These are phyloP conservation scores for Cladorrhinum sp. DNA, from an alignment of 2,329 filamentous ascomycete species.

Conservation along the genomic window DNA sequence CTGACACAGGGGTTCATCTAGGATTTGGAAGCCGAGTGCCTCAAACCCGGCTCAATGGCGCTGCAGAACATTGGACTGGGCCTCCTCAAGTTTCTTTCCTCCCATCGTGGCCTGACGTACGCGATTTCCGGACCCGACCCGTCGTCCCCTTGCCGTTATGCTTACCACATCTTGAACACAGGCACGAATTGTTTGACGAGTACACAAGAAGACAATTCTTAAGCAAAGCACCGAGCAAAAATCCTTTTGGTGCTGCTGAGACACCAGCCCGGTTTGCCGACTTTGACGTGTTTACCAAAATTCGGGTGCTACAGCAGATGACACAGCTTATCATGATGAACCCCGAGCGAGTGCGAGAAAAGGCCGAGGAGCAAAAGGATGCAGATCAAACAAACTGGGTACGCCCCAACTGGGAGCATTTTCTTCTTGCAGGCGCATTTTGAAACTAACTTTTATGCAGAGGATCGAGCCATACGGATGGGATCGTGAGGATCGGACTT, in stretches of 20 bases:
- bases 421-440: neutral
- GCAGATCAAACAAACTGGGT: slow-evolving; percentile 82
- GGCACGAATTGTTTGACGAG: slow-evolving; percentile 85
- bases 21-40: slow-evolving; percentile 85
- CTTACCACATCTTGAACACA: slow-evolving; percentile 40
- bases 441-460: slow-evolving; percentile 38
- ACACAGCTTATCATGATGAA: slow-evolving; percentile 87
- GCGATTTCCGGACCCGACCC: slow-evolving; percentile 35
- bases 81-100: slow-evolving; percentile 88
- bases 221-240: slow-evolving; percentile 72
- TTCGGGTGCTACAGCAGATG: slow-evolving; percentile 79
- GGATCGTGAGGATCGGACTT: slow-evolving; percentile 81
- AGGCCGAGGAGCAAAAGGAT: slow-evolving; percentile 79
- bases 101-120: slow-evolving; percentile 87
- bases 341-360: slow-evolving; percentile 80
- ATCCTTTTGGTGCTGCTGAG: slow-evolving; percentile 82
- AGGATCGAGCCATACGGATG: slow-evolving; percentile 82
- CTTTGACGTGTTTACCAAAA: slow-evolving; percentile 79
- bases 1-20: slow-evolving; percentile 37
- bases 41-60: slow-evolving; percentile 72
- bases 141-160: neutral
- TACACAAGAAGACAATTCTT: slow-evolving; percentile 87
- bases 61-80: slow-evolving; percentile 80
- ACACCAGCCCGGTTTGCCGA: slow-evolving; percentile 70
- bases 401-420: slow-evolving; percentile 45